phyloP scores from a whole-genome alignment of 306 rosid genomes.

The Dalbergia cultrata region DNA sequence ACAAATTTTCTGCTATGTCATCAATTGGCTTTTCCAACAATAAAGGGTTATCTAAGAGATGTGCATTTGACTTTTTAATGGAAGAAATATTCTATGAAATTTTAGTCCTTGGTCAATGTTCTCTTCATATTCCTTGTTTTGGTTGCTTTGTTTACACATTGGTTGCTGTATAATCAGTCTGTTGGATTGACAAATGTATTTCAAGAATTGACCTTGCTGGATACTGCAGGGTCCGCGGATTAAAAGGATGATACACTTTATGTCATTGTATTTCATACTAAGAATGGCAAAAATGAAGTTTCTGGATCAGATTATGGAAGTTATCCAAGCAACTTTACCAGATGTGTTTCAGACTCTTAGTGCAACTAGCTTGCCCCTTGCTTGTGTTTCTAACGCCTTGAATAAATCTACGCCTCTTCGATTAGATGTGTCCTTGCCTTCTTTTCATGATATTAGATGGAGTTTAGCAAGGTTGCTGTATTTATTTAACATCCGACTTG shows the following conservation, averaged over 20 bases:
- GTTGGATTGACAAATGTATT: too few species aligned
- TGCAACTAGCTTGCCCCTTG: slow-evolving; percentile 72
- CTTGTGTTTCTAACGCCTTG: slow-evolving; percentile 78
- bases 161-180: too few species aligned
- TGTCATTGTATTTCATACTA: slow-evolving; percentile 63
- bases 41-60: too few species aligned
- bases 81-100: too few species aligned
- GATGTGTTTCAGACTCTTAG: slow-evolving; percentile 56
- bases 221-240: slow-evolving; percentile 69
- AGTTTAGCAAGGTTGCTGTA: slow-evolving; percentile 74
- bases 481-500: slow-evolving; percentile 84
- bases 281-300: slow-evolving; percentile 52
- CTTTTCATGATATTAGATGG: slow-evolving; percentile 76
- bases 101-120: too few species aligned
- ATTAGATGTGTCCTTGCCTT: slow-evolving; percentile 85
- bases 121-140: too few species aligned
- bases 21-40: too few species aligned
- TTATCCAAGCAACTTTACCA: slow-evolving; percentile 56
- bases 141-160: too few species aligned
- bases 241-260: slow-evolving; percentile 52
- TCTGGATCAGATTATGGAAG: slow-evolving; percentile 53
- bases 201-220: too few species aligned
- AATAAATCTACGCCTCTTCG: slow-evolving; percentile 84
- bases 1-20: too few species aligned
- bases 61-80: too few species aligned